phyloP scores from a whole-genome alignment of 306 rosid species.

The Dryas drummondii region DNA sequence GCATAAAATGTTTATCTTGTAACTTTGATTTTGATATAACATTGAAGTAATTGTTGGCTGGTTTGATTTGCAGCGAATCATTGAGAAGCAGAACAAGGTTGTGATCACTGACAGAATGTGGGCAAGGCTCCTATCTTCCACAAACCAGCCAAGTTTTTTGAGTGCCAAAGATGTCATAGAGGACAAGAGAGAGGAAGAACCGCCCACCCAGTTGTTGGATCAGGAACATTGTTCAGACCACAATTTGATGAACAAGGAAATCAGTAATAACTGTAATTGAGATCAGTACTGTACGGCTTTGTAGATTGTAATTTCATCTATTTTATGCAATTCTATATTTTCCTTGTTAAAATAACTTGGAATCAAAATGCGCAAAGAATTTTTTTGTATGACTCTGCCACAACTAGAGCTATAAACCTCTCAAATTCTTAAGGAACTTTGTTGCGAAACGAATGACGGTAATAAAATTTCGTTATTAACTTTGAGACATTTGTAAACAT shows the following conservation, averaged over 20 bases:
- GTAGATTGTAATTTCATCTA: conserved; percentile 6
- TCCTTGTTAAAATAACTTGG: no score
- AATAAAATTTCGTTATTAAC: no score
- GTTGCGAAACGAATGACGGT: no score
- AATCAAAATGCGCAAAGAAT: no score
- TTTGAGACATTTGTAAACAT: no score
- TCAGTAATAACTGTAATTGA: conserved; percentile 10
- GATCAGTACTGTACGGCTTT: conserved; percentile 15
- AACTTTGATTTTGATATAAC: not conserved
- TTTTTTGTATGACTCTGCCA: no score
- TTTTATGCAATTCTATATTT: not conserved
- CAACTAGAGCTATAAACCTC: no score
- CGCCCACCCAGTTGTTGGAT: conserved; percentile 16
- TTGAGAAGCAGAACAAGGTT: conserved; percentile 61
- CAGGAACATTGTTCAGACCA: conserved; percentile 23
- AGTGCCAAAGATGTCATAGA: conserved; percentile 33
- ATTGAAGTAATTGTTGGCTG: conserved; percentile 5
- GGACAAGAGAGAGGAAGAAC: conserved; percentile 47
- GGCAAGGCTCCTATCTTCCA: conserved; percentile 95
- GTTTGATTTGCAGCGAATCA: conserved; percentile 61
- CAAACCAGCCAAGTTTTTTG: conserved; percentile 90
- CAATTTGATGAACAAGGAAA: conserved; percentile 26
- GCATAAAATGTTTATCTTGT: not conserved
- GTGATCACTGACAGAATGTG: conserved; percentile 98
- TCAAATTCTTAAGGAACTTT: no score